Percentiles rank a stretch among this genome's conserved stretches.
These are phyloP conservation scores for Massarina eburnea DNA, from an alignment of 2,329 filamentous ascomycete species.

Conservation along the genomic window DNA sequence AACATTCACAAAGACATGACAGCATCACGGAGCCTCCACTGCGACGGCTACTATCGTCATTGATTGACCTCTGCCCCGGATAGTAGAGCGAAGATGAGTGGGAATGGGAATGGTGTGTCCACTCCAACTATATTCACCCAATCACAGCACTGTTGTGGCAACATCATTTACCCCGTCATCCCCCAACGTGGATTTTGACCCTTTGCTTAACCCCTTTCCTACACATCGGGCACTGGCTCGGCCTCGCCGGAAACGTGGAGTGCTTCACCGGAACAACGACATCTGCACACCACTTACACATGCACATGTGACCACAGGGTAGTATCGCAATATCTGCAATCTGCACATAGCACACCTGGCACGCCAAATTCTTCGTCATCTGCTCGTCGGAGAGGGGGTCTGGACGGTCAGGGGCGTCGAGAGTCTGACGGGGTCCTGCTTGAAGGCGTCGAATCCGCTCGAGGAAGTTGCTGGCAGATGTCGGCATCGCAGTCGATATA, in stretches of 20 bases:
- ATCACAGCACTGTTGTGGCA: too few relatives aligned
- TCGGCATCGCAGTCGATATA: too few relatives aligned
- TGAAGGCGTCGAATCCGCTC: constrained; percentile 9
- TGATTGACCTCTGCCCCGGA: too few relatives aligned
- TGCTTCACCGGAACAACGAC: constrained; percentile 50
- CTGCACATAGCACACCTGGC: constrained; percentile 57
- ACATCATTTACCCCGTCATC: background rate
- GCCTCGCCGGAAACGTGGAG: constrained; percentile 43
- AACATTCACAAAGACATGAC: too few relatives aligned
- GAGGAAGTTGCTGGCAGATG: constrained; percentile 16
- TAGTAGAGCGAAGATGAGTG: too few relatives aligned
- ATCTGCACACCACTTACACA: constrained; percentile 59
- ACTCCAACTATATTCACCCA: too few relatives aligned
- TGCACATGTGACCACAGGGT: constrained; percentile 57
- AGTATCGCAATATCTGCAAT: constrained; percentile 54
- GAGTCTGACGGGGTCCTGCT: constrained; percentile 28
- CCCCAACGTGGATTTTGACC: constrained; percentile 36
- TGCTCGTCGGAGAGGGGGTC: constrained; percentile 51
- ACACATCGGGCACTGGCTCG: constrained; percentile 50
- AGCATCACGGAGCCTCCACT: too few relatives aligned
- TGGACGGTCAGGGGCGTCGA: constrained; percentile 51
- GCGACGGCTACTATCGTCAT: too few relatives aligned
- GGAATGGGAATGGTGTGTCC: too few relatives aligned
- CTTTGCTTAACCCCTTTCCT: constrained; percentile 50
- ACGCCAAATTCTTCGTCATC: constrained; percentile 54